Conservation (phyloP, 352 stramenopile species). For the Nothophytophthora sp. region DNA sequence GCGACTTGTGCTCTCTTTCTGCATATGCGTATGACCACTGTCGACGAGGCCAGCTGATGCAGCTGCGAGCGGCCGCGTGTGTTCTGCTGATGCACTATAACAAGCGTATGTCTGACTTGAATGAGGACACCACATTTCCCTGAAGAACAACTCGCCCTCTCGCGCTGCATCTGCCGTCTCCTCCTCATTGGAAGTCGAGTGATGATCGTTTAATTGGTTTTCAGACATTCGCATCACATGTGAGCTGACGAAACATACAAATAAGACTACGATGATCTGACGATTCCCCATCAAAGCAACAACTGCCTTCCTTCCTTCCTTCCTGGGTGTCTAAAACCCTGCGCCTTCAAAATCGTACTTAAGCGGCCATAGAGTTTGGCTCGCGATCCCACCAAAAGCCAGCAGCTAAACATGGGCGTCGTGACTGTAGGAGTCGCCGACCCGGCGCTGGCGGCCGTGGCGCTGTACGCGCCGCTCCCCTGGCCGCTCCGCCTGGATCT, state of each 20-base stretch:
- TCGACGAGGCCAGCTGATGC: too few species aligned
- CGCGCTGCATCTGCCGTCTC: background rate
- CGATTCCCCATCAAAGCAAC: constrained; percentile 26
- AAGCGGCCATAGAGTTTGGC: too few species aligned
- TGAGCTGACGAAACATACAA: constrained; percentile 63
- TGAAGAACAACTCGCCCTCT: constrained; percentile 39
- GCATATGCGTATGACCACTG: too few species aligned
- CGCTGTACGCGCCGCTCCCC: constrained; percentile 69
- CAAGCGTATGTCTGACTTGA: constrained; percentile 89
- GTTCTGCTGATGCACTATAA: constrained; percentile 73
- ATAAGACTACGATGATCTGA: constrained; percentile 92
- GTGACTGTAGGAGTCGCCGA: constrained; percentile 48
- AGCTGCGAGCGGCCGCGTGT: too few species aligned
- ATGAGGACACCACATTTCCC: constrained; percentile 63
- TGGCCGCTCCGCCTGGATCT: constrained; percentile 60
- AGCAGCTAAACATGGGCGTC: too few species aligned
- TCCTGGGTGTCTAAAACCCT: too few species aligned
- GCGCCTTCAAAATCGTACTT: too few species aligned
- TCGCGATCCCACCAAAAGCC: too few species aligned
- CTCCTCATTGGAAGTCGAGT: constrained; percentile 41
- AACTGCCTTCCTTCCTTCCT: too few species aligned
- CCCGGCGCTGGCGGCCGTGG: constrained; percentile 48
- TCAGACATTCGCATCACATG: constrained; percentile 51
- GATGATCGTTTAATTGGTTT: constrained; percentile 68
- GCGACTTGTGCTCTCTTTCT: too few species aligned